A percentile compares a stretch with the other conserved stretches of the same genome.
phyloP scores from a whole-genome alignment of 176 grass and related monocot species.

The Cenchrus purpureus region DNA sequence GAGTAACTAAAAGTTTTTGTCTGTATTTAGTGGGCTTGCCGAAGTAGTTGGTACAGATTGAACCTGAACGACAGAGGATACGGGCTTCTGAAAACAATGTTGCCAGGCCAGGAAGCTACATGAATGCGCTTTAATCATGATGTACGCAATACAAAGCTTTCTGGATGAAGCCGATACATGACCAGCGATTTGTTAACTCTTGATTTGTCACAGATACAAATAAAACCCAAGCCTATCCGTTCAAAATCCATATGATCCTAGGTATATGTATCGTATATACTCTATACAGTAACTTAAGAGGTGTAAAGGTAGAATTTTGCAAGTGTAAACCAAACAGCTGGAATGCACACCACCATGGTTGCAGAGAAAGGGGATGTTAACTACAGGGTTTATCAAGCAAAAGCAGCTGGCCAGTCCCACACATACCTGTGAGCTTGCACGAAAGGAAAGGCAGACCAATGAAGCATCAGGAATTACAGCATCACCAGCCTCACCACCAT shows the following conservation, averaged over 20 bases:
- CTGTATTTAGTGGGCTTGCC: neutral
- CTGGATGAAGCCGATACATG: neutral
- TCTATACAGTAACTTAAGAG: neutral
- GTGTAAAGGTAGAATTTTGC: neutral
- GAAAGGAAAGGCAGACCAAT: slow-evolving; percentile 87
- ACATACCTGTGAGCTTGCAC: slow-evolving; percentile 83
- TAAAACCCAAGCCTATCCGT: neutral
- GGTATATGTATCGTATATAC: neutral
- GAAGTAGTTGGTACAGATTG: neutral
- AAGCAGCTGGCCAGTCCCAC: neutral
- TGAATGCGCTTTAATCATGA: neutral
- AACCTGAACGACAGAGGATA: neutral
- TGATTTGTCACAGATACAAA: neutral
- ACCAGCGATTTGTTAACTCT: neutral
- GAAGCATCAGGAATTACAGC: slow-evolving; percentile 50
- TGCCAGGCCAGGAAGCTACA: neutral
- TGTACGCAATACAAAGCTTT: neutral
- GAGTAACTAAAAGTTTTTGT: neutral
- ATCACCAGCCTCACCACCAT: neutral
- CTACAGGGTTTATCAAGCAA: neutral
- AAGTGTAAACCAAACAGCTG: neutral
- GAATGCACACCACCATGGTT: neutral
- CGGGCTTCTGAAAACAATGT: neutral
- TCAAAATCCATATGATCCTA: neutral
- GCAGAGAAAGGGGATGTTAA: neutral